Percentiles rank a stretch among this genome's conserved stretches.
Evolutionary conservation across 371 early-diverging fungal genomes (phyloP).

Genomic region (Mortierella sp.): DNA sequence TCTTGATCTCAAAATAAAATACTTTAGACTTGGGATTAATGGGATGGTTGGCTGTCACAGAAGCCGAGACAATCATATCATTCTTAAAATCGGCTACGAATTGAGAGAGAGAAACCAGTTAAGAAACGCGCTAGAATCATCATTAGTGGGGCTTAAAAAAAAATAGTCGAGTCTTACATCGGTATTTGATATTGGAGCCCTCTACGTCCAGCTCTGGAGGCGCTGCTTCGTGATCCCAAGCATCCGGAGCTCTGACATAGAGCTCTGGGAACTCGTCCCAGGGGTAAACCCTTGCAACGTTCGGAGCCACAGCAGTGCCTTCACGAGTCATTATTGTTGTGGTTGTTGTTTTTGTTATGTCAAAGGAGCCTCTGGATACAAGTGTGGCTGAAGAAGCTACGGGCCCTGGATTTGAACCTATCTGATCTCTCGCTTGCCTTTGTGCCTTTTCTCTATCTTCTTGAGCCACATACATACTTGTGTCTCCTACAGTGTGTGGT

Average conservation of each 20-base stretch:
- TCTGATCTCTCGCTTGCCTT: too few relatives aligned
- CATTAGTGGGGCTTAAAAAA: neutral
- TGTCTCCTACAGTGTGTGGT: too few relatives aligned
- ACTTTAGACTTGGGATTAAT: conserved; percentile 42
- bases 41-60: conserved; percentile 53
- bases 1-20: conserved; percentile 49
- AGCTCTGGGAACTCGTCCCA: conserved; percentile 13
- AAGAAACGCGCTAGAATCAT: neutral
- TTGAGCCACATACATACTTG: too few relatives aligned
- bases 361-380: too few relatives aligned
- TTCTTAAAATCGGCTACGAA: conserved; percentile 52
- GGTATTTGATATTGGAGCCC: conserved; percentile 43
- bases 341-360: conserved; percentile 3
- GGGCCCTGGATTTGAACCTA: too few relatives aligned
- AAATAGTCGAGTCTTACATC: conserved; percentile 38
- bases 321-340: too few relatives aligned
- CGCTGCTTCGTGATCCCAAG: conserved; percentile 48
- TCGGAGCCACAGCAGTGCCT: neutral
- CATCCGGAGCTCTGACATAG: conserved; percentile 35
- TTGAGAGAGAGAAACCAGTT: neutral
- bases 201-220: conserved; percentile 53
- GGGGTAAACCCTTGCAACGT: neutral
- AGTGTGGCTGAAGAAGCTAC: too few relatives aligned
- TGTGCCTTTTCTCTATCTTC: too few relatives aligned
- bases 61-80: conserved; percentile 51